Evolutionary conservation across 345 rosid genomes (phyloP), one percentile per base, ranked within the genome.

Genomic region (Euphorbia tirucalli): DNA sequence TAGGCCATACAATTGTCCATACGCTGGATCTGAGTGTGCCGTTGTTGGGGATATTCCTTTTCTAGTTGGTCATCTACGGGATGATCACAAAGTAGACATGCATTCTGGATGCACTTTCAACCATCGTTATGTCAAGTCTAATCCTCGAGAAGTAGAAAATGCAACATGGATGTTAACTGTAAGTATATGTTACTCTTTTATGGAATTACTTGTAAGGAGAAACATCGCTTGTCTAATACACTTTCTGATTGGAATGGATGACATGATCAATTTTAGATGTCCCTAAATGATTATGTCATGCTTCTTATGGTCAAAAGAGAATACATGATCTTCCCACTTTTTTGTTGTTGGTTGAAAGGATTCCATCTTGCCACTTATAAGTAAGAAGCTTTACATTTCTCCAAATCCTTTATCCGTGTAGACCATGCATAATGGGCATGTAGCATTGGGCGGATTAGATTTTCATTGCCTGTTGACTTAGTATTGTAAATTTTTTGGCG

Each of bases 101-200:
- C 97, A 92, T 79, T 87, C 96, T 46, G 98, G 97, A 6, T 90
- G 93, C 79, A 88, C 98, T 73, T 90, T 94, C 81, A 94, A 94
- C 83, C 97, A 92, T 82, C 98, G 96, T 15, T 94, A 94, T 75
- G 97, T 94, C 74, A 94, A 92, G 75, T 94, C 97, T 68, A 93
- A 93, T 85, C 98, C 98, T 30, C 95, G 94, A 54, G 97, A 93
- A 88, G 98, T 93, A 61, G 97, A 93, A 83, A 93, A 93, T 39
- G 98, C 98, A 30, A 91, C 97, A 21, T 91, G 97, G 98, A 92
- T 92, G 96, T 76, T 94, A 75, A 94, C 97, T 70, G 98, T 94
- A 84, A 83, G 96, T 85, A 67, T 43, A 3, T 69, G 21, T 37
- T 59, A 7, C 59, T 11, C 0, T 54, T 13, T 19, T 54, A 55